Percentiles rank a stretch among this genome's conserved stretches.
Evolutionary conservation across 75 land plant genomes (phyloP).

Genomic region (Pinus tabuliformis): DNA sequence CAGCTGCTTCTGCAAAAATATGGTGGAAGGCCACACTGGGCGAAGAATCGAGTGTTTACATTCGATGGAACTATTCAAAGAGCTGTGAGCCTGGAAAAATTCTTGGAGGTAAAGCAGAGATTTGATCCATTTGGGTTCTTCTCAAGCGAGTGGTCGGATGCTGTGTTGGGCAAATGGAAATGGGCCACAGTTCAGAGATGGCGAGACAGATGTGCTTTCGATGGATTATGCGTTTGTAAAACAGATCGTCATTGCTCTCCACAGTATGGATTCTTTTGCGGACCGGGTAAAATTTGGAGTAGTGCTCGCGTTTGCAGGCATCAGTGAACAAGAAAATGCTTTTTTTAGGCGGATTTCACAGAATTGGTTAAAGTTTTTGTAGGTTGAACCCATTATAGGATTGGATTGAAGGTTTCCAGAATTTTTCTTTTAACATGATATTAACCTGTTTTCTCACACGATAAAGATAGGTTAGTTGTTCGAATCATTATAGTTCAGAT

Average conservation of each 20-base stretch:
- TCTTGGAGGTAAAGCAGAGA: constrained; percentile 11
- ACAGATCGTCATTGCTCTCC: constrained; percentile 33
- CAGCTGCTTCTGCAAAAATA: constrained; percentile 25
- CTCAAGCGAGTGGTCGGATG: constrained; percentile 33
- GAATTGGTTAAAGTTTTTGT: too few relatives aligned
- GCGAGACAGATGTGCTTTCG: constrained; percentile 31
- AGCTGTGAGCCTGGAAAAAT: background rate
- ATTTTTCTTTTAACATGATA: too few relatives aligned
- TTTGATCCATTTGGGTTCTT: constrained; percentile 19
- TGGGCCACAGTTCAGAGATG: background rate
- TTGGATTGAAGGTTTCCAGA: too few relatives aligned
- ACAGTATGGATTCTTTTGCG: constrained; percentile 14
- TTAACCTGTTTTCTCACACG: too few relatives aligned
- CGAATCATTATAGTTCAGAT: too few relatives aligned
- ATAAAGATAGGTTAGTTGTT: too few relatives aligned
- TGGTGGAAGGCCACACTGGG: constrained; percentile 33
- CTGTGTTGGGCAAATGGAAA: constrained; percentile 10
- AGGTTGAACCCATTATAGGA: too few relatives aligned
- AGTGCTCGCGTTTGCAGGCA: constrained; percentile 28
- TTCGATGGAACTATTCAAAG: constrained; percentile 10
- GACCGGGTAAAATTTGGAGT: constrained; percentile 17
- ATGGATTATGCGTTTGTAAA: constrained; percentile 31
- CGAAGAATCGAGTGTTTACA: constrained; percentile 20
- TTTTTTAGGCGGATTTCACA: too few relatives aligned
- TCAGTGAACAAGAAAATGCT: too few relatives aligned